Evolutionary conservation across 202 grass and related monocot species (phyloP).

Genomic region (Schoenoplectus triqueter): DNA sequence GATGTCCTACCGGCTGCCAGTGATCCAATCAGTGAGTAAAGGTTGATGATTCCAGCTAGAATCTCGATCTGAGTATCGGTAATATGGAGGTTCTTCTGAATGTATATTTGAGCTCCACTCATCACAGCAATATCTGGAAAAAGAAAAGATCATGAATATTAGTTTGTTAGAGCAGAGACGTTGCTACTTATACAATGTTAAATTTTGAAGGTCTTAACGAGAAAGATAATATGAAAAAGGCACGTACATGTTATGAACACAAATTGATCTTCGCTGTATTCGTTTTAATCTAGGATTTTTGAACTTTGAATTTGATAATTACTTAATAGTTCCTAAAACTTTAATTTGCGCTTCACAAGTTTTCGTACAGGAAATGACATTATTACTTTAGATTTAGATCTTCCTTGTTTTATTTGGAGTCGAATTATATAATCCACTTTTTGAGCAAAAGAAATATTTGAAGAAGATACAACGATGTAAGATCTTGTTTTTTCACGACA

Average conservation of each 20-base stretch:
- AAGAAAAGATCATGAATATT: not conserved
- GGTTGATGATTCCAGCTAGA: slow-evolving; percentile 75
- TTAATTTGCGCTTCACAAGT: not conserved
- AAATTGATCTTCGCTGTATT: not conserved
- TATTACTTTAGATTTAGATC: not conserved
- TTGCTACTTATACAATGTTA: not conserved
- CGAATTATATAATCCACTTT: not conserved
- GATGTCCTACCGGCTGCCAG: slow-evolving; percentile 80
- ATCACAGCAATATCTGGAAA: slow-evolving; percentile 72
- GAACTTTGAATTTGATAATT: not conserved
- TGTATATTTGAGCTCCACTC: slow-evolving; percentile 74
- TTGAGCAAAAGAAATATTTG: not conserved
- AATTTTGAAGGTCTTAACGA: not conserved
- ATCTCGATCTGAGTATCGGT: slow-evolving; percentile 69
- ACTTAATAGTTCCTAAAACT: not conserved
- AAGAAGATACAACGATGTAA: not conserved
- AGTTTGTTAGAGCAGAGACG: not conserved
- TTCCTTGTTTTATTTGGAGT: not conserved
- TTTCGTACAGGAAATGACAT: not conserved
- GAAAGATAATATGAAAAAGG: not conserved
- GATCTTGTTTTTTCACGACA: not conserved
- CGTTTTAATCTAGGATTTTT: not conserved
- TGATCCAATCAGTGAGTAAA: slow-evolving; percentile 73
- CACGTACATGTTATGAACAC: not conserved
- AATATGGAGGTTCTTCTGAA: slow-evolving; percentile 69